Evolutionary conservation across 2,329 filamentous ascomycete genomes (phyloP), one percentile per base, ranked within the genome.

Genomic region (Xylaria sp.): DNA sequence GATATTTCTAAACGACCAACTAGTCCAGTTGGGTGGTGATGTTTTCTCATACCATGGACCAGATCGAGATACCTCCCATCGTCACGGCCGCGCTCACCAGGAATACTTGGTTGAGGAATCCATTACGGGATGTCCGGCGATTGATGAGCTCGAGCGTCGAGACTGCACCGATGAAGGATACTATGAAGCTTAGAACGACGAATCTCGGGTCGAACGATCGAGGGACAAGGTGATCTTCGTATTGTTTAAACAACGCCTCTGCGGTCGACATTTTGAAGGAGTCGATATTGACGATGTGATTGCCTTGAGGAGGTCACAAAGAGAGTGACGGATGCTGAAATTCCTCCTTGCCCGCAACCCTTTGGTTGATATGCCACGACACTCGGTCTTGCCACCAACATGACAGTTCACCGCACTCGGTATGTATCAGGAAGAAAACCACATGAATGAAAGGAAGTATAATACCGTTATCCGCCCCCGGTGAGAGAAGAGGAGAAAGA

Each of bases 81-180:
- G 88, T 87, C 30, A 92, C 81, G 4, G 91, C 87, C 6, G 91
- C 87, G 41, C 86, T 86, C 13, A 89, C 73, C 3, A 93, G 82
- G 1, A 92, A 82, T 70, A 90, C 83, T 80, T 91, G 89, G 75
- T 93, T 93, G 76, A 89, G 88, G 63, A 86, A 78, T 9, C 91
- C 91, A 75, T 87, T 87, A 62, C 86, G 86, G 2, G 91, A 89
- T 0, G 91, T 93, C 72, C 92, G 85, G 66, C 92, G 84, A 76
- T 96, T 92, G 60, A 97, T 88, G 66, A 97, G 82, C 78, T 97
- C 94, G 36, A 97, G 83, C 0, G 93, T 94, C 3, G 93, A 93
- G 59, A 89, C 85, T 57, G 92, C 90, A 69, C 94, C 94, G 71
- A 93, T 86, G 39, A 93, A 83, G 75, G 93, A 95, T 74, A 93